Evolutionary conservation across 345 rosid genomes (phyloP).

Genomic region (Zanthoxylum bungeanum): DNA sequence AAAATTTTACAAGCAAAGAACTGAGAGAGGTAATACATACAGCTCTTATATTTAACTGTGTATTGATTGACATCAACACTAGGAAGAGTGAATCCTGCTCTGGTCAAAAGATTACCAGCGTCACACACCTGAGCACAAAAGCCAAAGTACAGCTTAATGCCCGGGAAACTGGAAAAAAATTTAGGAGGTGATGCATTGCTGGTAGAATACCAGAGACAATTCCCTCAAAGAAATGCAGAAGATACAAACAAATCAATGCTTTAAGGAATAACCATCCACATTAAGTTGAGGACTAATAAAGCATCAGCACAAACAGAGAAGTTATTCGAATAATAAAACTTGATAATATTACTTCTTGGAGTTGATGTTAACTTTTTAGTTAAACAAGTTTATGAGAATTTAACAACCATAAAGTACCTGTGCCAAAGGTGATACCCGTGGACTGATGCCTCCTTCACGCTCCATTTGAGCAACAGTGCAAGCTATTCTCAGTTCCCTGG

Average conservation of each 20-base stretch:
- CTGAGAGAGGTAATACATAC: slow-evolving; percentile 37
- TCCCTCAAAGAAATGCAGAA: not conserved
- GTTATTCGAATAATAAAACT: not conserved
- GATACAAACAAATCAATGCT: not conserved
- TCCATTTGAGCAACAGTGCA: slow-evolving; percentile 99
- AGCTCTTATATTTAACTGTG: slow-evolving; percentile 73
- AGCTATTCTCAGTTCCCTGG: slow-evolving; percentile 92
- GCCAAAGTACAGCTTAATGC: slow-evolving; percentile 8
- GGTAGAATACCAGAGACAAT: not conserved
- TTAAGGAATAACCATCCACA: not conserved
- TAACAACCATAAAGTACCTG: slow-evolving; percentile 44
- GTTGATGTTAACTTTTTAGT: not conserved
- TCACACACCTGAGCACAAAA: slow-evolving; percentile 66
- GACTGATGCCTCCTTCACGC: slow-evolving; percentile 99
- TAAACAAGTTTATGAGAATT: not conserved
- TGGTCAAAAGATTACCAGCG: slow-evolving; percentile 93
- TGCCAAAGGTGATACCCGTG: slow-evolving; percentile 90
- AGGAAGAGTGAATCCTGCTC: slow-evolving; percentile 95
- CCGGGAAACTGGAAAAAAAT: not conserved
- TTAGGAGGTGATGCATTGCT: not conserved
- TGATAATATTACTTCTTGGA: not conserved
- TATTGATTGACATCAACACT: slow-evolving; percentile 94
- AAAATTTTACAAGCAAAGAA: not conserved
- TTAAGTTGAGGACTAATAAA: not conserved
- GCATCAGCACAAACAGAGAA: not conserved